Evolutionary conservation across 768 basidiomycete genomes (phyloP), one percentile per base, ranked within the genome.

Genomic region (Tulasnella sp.): DNA sequence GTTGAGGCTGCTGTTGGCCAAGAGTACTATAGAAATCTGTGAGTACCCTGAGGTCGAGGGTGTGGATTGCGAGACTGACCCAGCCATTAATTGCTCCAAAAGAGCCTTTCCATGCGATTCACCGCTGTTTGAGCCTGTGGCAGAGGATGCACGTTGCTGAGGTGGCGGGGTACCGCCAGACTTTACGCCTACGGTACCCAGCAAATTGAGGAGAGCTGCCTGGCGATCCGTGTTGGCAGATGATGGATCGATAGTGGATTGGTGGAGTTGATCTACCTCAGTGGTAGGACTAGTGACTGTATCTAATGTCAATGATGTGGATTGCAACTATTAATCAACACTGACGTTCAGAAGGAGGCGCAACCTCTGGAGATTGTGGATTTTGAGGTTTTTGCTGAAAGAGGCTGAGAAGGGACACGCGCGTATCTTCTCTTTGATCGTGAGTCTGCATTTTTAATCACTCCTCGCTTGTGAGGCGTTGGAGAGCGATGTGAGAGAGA

Each of bases 71-170:
- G 57, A 25, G 13, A 71, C 81, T 67, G 62, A 88, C 85, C 82
- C 80, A 51, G 78, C 71, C 78, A 89, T 83, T 54, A 89, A 69
- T 61, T 86, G 82, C 57, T 89, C 85, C 54, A 89, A 66, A 58
- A 88, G 63, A 54, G 78, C 70, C 66, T 86, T 84, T 52, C 80
- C 79, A 62, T 83, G 81, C 0, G 75, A 65, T 55, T 84, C 81
- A 58, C 72, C 76, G 53, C 9, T 62, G 55, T 72, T 75, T 10
- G 74, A 68, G 3, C 77, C 73, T 20, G 77, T 9, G 74, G 66
- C 24, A 63, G 61, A 31, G 58, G 56, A n/a, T 32, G 37, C 25
- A 32, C 63, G 60, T 24, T 61, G 65, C 48, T 55, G 59, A 50
- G 55, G 45, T 43, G 33, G 60, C 48, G 58, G 57, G 48, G 53